These are phyloP conservation scores for Cystobasidium tubakii DNA, from an alignment of 768 basidiomycete genomes.

Conservation along the genomic window DNA sequence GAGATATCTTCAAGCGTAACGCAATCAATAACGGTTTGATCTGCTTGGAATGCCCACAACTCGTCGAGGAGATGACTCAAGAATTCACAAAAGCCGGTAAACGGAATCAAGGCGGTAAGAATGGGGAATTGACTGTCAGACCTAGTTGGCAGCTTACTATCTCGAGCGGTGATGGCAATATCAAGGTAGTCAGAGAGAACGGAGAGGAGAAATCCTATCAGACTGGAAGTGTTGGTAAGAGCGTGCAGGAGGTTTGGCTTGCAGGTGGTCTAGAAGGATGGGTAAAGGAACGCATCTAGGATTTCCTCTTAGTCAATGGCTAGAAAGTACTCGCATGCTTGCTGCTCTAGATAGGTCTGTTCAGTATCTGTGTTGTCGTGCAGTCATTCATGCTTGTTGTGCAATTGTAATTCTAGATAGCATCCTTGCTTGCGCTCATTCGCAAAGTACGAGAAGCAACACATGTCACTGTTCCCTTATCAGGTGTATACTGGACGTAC, in stretches of 20 bases:
- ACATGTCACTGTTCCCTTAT: too few species aligned
- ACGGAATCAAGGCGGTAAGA: slow-evolving; percentile 69
- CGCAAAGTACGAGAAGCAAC: too few species aligned
- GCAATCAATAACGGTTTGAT: slow-evolving; percentile 98
- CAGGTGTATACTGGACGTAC: too few species aligned
- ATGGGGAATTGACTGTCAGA: slow-evolving; percentile 79
- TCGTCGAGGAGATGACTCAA: slow-evolving; percentile 75
- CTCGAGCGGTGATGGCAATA: slow-evolving; percentile 64
- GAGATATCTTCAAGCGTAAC: slow-evolving; percentile 98
- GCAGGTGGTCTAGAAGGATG: slow-evolving; percentile 90
- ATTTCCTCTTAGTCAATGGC: background rate
- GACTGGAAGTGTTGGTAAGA: slow-evolving; percentile 74
- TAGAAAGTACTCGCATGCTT: background rate
- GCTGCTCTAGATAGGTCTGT: too few species aligned
- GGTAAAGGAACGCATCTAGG: slow-evolving; percentile 53
- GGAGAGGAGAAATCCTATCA: slow-evolving; percentile 56
- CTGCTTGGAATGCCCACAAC: slow-evolving; percentile 83
- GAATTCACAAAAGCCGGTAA: slow-evolving; percentile 66
- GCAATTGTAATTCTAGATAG: too few species aligned
- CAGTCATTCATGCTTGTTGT: too few species aligned
- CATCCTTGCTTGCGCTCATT: too few species aligned
- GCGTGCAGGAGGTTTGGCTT: slow-evolving; percentile 96
- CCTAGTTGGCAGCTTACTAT: slow-evolving; percentile 62
- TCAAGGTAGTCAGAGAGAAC: slow-evolving; percentile 56
- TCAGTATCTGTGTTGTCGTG: too few species aligned